These are phyloP conservation scores for Capsicum pubescens DNA, from an alignment of 257 asterid species.

Conservation along the genomic window DNA sequence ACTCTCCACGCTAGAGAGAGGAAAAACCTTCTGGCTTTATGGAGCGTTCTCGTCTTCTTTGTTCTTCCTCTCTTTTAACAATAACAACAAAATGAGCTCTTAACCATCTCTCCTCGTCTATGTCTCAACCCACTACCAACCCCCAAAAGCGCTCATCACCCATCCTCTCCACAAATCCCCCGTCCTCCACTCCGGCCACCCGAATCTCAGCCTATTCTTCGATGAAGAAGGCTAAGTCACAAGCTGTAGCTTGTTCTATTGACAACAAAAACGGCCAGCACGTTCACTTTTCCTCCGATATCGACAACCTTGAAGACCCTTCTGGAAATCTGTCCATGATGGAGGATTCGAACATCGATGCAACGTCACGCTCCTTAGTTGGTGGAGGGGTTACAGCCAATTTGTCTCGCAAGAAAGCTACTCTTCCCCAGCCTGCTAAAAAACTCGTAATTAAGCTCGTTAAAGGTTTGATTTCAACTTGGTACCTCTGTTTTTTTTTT, in stretches of 20 bases:
- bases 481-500: neutral
- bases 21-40: no score
- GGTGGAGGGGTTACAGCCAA: slow-evolving; percentile 34
- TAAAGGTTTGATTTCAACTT: slow-evolving; percentile 34
- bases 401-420: slow-evolving; percentile 40
- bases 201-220: slow-evolving; percentile 35
- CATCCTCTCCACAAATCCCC: slow-evolving; percentile 21
- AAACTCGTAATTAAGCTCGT: slow-evolving; percentile 39
- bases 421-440: slow-evolving; percentile 31
- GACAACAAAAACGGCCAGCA: slow-evolving; percentile 43
- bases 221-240: slow-evolving; percentile 54
- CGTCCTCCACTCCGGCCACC: slow-evolving; percentile 33
- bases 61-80: neutral
- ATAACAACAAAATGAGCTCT: slow-evolving; percentile 34
- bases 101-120: slow-evolving; percentile 36
- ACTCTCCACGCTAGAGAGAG: no score
- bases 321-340: slow-evolving; percentile 28
- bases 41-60: neutral
- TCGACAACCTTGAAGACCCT: slow-evolving; percentile 25
- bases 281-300: slow-evolving; percentile 39
- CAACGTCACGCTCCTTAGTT: neutral
- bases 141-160: slow-evolving; percentile 40
- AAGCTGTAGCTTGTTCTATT: slow-evolving; percentile 39
- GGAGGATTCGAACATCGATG: slow-evolving; percentile 26
- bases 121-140: slow-evolving; percentile 46